Conservation (phyloP, 306 rosid genomes). For the Malus domestica region DNA sequence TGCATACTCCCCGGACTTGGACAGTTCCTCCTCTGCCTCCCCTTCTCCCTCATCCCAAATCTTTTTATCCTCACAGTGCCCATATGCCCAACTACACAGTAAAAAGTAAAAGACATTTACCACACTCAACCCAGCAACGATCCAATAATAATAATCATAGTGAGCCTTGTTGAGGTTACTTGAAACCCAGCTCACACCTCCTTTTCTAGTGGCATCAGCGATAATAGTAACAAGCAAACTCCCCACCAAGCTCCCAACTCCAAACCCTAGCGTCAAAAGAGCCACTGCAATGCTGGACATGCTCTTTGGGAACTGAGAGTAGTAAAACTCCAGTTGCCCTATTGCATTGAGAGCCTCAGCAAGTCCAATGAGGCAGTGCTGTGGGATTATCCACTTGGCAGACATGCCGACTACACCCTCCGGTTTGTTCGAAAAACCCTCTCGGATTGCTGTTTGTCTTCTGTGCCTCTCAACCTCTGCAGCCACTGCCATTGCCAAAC, state of each 20-base stretch:
- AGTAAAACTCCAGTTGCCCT: constrained; percentile 70
- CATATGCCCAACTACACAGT: constrained; percentile 53
- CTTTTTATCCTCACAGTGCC: constrained; percentile 19
- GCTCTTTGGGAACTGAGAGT: constrained; percentile 61
- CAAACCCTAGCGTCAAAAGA: constrained; percentile 40
- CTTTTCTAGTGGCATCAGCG: constrained; percentile 22
- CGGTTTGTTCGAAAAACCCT: constrained; percentile 28
- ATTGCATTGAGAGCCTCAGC: constrained; percentile 64
- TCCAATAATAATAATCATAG: constrained; percentile 59
- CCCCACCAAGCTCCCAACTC: constrained; percentile 46
- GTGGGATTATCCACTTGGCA: constrained; percentile 73
- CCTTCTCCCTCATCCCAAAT: constrained; percentile 25
- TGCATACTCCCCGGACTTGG: neutral
- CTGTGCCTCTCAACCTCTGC: constrained; percentile 47
- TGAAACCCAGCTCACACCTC: constrained; percentile 45
- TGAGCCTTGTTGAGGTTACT: constrained; percentile 48
- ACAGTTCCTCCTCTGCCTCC: neutral
- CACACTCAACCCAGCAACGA: constrained; percentile 33
- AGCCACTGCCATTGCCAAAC: constrained; percentile 36
- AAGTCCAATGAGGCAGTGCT: constrained; percentile 46
- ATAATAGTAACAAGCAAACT: constrained; percentile 35
- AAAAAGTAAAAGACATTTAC: constrained; percentile 49
- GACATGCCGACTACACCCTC: constrained; percentile 42
- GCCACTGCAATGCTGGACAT: constrained; percentile 70
- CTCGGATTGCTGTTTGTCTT: constrained; percentile 38